phyloP scores from a whole-genome alignment of 345 rosid genomes.

The Pistacia atlantica region DNA sequence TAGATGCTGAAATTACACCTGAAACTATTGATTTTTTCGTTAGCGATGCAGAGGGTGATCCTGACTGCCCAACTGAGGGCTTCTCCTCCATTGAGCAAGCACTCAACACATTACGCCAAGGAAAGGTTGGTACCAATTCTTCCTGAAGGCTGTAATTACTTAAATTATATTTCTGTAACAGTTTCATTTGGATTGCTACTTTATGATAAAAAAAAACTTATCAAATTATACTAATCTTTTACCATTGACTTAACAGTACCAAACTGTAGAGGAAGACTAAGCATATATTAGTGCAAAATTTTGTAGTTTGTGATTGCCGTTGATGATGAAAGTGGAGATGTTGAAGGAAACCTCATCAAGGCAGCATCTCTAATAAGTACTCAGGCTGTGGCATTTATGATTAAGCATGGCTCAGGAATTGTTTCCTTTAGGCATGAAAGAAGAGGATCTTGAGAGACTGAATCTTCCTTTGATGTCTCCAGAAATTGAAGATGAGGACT shows the following conservation, averaged over 20 bases:
- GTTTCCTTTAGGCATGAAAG: constrained; percentile 82
- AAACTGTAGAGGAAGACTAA: not conserved
- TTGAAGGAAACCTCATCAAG: constrained; percentile 84
- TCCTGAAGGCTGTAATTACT: not conserved
- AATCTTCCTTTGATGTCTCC: constrained; percentile 86
- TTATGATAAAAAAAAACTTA: too few species aligned
- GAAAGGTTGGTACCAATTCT: constrained; percentile 57
- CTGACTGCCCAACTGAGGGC: constrained; percentile 80
- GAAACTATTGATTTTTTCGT: constrained; percentile 82
- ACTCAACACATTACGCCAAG: constrained; percentile 53
- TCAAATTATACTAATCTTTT: too few species aligned
- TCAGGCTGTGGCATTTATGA: constrained; percentile 57
- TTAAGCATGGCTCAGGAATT: constrained; percentile 80
- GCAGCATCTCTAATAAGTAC: constrained; percentile 64
- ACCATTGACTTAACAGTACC: not conserved
- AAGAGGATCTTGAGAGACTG: constrained; percentile 72
- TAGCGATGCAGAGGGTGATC: constrained; percentile 92
- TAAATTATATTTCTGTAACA: too few species aligned
- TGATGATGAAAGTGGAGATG: constrained; percentile 75
- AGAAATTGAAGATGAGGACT: constrained; percentile 69
- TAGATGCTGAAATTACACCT: constrained; percentile 57
- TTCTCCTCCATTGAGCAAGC: constrained; percentile 70
- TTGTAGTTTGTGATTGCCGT: constrained; percentile 83
- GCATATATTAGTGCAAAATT: constrained; percentile 20
- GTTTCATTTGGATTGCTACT: not conserved